Evolutionary conservation across 257 asterid species (phyloP).

Genomic region (Eustoma russellianum): DNA sequence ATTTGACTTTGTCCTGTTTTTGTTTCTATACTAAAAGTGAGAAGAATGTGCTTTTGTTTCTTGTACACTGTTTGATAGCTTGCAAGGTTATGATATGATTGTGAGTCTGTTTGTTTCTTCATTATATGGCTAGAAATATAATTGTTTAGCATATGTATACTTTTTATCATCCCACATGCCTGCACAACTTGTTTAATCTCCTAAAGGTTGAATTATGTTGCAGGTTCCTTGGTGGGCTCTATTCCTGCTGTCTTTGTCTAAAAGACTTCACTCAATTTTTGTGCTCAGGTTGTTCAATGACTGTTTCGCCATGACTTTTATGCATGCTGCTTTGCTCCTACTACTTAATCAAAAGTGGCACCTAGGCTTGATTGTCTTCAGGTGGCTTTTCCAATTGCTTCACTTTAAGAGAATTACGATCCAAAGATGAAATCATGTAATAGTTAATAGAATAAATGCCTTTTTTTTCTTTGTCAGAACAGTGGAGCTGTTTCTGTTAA

Average conservation of each 20-base stretch:
- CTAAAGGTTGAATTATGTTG: constrained; percentile 12
- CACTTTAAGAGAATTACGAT: neutral
- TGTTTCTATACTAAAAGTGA: no score
- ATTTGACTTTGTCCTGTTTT: no score
- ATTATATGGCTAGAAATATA: no score
- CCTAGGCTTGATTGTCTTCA: constrained; percentile 81
- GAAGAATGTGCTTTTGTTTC: no score
- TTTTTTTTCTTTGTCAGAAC: constrained; percentile 47
- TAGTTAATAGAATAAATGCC: constrained; percentile 4
- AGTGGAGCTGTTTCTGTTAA: constrained; percentile 93
- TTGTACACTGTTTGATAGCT: no score
- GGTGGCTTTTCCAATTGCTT: constrained; percentile 33
- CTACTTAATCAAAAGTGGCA: constrained; percentile 88
- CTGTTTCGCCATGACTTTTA: constrained; percentile 87
- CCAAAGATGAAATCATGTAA: neutral
- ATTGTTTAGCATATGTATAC: no score
- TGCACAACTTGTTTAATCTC: neutral
- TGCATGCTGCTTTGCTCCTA: constrained; percentile 65
- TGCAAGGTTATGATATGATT: no score
- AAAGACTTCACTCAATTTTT: constrained; percentile 84
- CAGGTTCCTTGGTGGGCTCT: constrained; percentile 99
- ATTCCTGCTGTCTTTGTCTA: constrained; percentile 69
- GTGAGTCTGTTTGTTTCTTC: no score
- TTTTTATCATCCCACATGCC: no score
- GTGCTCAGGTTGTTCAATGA: constrained; percentile 96